Conservation (phyloP, 805 yeast genomes). For the Candida montana region DNA sequence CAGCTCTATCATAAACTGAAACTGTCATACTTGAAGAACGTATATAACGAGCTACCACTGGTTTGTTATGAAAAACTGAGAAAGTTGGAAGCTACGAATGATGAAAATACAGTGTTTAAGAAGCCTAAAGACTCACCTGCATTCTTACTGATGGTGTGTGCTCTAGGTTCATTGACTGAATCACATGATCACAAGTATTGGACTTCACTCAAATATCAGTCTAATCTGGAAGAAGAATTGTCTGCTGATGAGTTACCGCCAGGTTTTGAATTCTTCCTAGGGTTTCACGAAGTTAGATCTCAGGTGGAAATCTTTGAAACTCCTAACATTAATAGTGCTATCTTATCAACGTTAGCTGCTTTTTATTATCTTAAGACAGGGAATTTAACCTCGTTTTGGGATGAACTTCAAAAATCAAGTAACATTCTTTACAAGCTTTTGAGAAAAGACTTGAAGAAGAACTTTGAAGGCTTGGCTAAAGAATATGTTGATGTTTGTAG, state of each 20-base stretch:
- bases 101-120: background rate
- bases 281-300: background rate
- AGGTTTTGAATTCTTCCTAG: slow-evolving; percentile 2
- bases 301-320: background rate
- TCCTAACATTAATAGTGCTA: background rate
- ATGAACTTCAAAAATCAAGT: slow-evolving; percentile 1
- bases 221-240: background rate
- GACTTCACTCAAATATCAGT: background rate
- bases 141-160: background rate
- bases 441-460: background rate
- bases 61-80: slow-evolving; percentile 1
- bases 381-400: slow-evolving; percentile 3
- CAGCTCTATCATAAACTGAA: slow-evolving; percentile 5
- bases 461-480: background rate
- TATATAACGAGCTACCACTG: background rate
- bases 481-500: slow-evolving; percentile 1
- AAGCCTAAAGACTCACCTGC: background rate
- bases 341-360: background rate
- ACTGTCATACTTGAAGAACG: slow-evolving; percentile 3
- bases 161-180: background rate
- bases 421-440: background rate
- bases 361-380: slow-evolving; percentile 4
- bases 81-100: background rate
- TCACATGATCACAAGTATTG: background rate
- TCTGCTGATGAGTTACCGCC: slow-evolving; percentile 1